Percentiles rank a stretch among this genome's conserved stretches.
These are phyloP conservation scores for Cyclospora cayetanensis DNA, from an alignment of 169 alveolate genomes.

Conservation along the genomic window DNA sequence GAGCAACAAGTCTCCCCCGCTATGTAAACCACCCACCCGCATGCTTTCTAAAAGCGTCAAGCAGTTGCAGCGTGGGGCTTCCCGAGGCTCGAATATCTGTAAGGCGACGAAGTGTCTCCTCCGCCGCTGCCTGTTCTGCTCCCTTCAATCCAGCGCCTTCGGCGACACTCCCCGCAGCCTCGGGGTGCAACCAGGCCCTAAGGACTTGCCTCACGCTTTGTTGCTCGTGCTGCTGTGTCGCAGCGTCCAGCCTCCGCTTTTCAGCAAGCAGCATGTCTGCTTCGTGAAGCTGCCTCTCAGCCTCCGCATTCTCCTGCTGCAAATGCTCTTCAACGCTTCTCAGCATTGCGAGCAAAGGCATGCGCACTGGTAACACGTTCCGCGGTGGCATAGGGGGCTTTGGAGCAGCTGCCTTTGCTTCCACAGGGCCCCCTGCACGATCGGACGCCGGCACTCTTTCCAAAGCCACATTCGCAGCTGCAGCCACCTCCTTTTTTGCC, in stretches of 20 bases:
- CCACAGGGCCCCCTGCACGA: no score
- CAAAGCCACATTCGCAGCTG: no score
- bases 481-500: not conserved
- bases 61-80: not conserved
- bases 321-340: not conserved
- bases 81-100: not conserved
- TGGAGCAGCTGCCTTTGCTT: not conserved
- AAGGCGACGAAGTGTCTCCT: not conserved
- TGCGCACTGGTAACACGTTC: not conserved
- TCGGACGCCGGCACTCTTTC: no score
- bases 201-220: not conserved
- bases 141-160: not conserved
- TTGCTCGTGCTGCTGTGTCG: not conserved
- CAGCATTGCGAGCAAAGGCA: not conserved
- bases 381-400: not conserved
- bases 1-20: not conserved
- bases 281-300: not conserved
- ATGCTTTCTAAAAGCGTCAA: not conserved
- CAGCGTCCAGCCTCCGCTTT: not conserved
- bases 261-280: not conserved
- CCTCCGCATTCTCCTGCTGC: not conserved
- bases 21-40: not conserved
- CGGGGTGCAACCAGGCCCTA: not conserved
- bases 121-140: not conserved
- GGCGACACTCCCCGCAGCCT: not conserved